Base-by-base conservation (phyloP, 441 rosid species). In the Cnidoscolus chayamansa region DNA sequence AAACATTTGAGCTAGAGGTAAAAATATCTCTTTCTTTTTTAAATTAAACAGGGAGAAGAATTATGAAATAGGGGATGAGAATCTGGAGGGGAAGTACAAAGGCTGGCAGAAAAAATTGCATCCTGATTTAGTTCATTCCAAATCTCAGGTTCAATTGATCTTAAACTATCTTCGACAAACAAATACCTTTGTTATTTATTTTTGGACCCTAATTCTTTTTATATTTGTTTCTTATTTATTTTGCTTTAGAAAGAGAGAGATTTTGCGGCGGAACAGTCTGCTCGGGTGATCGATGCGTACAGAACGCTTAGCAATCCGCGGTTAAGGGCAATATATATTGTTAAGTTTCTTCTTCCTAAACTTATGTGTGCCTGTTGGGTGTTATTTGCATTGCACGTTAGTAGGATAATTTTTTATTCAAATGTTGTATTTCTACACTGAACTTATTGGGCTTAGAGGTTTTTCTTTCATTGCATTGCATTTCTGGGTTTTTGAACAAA, bases 101-200 rank as follows among this genome's bases (percentile, higher is more conserved):
- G 87, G 81, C 48, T 91, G 98, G 97, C 99, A 95, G 82, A 95
- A 93, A 81, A 88, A 90, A 79, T 60, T 95, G 69, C 98, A 95
- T 84, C 99, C 99, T 71, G 99, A 95, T 85, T 83, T 95, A 71
- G 99, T 95, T 73, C 98, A 95, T 79, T 83, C 91, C 9, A 95
- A 95, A 77, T 91, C 98, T 2, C 73, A 88, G 98, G 99, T 95
- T 20, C 73, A 71, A 50, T 63, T 25, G 5, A 35, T 35, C 19
- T 10, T 19, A 11, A 45, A 45, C 31, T 8, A 12, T 75, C 66
- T 54, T 7, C 30, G 12, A 47, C 47, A 1, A 53, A 25, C 25
- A 25, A 25, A 25, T 25, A 25, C 25, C 25, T 25, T 25, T 25
- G 25, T 25, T 25, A 25, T 25, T 25, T 25, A 25, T 25, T 25